A percentile compares a stretch with the other conserved stretches of the same genome.
Conservation (phyloP, 1,284 basidiomycete species). For the Phylloboletellus chloephorus region DNA sequence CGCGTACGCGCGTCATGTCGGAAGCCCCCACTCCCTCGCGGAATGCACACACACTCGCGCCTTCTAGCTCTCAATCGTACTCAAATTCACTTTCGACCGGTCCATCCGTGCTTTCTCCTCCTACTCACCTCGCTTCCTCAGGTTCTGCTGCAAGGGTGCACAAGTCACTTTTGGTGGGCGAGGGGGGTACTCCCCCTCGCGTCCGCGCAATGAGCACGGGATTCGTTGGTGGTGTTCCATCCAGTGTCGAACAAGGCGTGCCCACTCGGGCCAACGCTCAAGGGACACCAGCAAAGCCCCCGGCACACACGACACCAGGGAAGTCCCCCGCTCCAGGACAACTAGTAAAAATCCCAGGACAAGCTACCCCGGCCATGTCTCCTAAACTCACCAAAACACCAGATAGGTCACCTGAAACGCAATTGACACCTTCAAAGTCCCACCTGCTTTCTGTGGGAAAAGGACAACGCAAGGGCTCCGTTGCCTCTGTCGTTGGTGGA, state of each 20-base stretch:
- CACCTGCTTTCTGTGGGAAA: constrained; percentile 17
- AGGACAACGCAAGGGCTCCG: constrained; percentile 24
- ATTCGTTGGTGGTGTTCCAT: constrained; percentile 4
- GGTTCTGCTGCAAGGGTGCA: constrained; percentile 21
- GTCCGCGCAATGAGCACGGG: constrained; percentile 21
- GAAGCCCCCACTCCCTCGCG: constrained; percentile 26
- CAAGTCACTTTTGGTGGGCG: constrained; percentile 13
- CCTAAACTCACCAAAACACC: constrained; percentile 21
- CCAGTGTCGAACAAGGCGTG: constrained; percentile 12
- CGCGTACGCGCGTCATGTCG: constrained; percentile 35
- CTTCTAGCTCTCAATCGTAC: constrained; percentile 19
- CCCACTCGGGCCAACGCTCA: constrained; percentile 13
- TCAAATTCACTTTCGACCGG: constrained; percentile 25
- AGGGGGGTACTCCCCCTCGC: constrained; percentile 18
- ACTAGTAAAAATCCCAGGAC: constrained; percentile 21
- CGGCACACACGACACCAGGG: constrained; percentile 18
- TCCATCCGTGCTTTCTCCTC: constrained; percentile 15
- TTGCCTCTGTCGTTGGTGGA: constrained; percentile 15
- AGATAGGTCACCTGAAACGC: constrained; percentile 14
- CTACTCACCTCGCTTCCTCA: constrained; percentile 22
- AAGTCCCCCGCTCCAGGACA: constrained; percentile 15
- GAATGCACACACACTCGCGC: constrained; percentile 17
- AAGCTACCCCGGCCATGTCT: constrained; percentile 22
- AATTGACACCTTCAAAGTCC: constrained; percentile 19
- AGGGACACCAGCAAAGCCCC: constrained; percentile 15